Evolutionary conservation across 225 moss, liverwort and hornwort genomes (phyloP), one percentile per base, ranked within the genome.

Genomic region (Straminergon stramineum): DNA sequence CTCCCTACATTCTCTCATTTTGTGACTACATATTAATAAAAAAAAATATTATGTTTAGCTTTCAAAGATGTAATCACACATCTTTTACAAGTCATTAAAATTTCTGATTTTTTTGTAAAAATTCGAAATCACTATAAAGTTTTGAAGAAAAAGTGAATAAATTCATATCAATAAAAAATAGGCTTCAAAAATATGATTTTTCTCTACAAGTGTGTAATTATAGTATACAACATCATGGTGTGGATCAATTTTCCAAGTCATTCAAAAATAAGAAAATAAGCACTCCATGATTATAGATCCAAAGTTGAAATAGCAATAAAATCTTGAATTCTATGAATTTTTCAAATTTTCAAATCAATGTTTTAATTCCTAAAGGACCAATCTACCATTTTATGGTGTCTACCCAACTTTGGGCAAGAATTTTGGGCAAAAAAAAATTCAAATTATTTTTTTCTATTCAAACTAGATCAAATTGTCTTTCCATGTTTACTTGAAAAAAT

Each of bases 361-460:
- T 7, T 75, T 19, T 1, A 31, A 19, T 0, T 5, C 1, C 17
- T 10, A 45, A 30, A 48, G 0, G 4, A 27, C 2, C 5, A 27
- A 43, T 17, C 6, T 11, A 18, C 11, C 30, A 30, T 74, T 45
- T 17, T 11, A 17, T 74, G 11, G 4, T 10, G 0, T 0, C 0
- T 10, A 3, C 2, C 15, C 1, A 17, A 45, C 17, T 74, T 48
- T 48, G 1, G 6, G 11, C 11, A 75, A 48, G 11, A 30, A 17
- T 48, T 73, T 23, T 2, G 0, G 0, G 9, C 0, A 2, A 10
- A 2, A 28, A 45, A 74, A 30, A 27, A 43, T 9, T 9, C 0
- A 26, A 41, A 15, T 26, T 15, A 27, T 2, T 15, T 5, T 27
- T 27, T 45, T 15, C 10, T 3, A 7, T 39, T 0, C 4, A 48